Evolutionary conservation across 176 grass and related monocot genomes (phyloP).

Genomic region (Hyparrhenia diplandra): DNA sequence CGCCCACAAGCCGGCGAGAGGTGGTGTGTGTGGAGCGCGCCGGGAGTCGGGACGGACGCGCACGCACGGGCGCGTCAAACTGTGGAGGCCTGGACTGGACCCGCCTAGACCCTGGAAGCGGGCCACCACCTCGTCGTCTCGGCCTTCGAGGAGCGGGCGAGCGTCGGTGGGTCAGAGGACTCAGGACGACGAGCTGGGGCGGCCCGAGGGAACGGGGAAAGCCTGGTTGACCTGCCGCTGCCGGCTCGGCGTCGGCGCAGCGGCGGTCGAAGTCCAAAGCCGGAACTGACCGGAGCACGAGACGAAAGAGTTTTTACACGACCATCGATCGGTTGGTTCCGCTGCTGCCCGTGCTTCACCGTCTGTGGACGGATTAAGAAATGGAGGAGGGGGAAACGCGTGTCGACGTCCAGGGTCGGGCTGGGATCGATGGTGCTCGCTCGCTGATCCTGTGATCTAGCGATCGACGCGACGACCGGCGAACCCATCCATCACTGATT

Average conservation of each 20-base stretch:
- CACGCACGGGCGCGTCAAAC: neutral
- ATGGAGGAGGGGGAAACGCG: neutral
- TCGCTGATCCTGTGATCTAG: neutral
- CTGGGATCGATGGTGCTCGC: neutral
- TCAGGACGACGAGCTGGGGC: neutral
- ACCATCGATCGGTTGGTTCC: neutral
- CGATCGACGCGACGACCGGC: neutral
- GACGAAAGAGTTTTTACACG: neutral
- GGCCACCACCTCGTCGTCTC: neutral
- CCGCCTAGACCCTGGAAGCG: too few species aligned
- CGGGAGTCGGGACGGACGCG: neutral
- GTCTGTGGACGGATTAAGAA: neutral
- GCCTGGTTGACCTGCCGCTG: constrained; percentile 16
- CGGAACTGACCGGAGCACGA: neutral
- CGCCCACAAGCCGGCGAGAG: neutral
- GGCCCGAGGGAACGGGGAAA: neutral
- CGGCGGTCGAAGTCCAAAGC: neutral
- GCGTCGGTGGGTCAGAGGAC: neutral
- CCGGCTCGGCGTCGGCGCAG: neutral
- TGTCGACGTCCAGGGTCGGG: too few species aligned
- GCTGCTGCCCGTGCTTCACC: neutral
- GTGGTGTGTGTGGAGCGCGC: too few species aligned
- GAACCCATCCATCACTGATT: too few species aligned
- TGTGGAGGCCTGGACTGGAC: neutral
- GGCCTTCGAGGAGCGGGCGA: constrained; percentile 16